Evolutionary conservation across 2,329 filamentous ascomycete genomes (phyloP).

Genomic region (Alternaria metachromatica): DNA sequence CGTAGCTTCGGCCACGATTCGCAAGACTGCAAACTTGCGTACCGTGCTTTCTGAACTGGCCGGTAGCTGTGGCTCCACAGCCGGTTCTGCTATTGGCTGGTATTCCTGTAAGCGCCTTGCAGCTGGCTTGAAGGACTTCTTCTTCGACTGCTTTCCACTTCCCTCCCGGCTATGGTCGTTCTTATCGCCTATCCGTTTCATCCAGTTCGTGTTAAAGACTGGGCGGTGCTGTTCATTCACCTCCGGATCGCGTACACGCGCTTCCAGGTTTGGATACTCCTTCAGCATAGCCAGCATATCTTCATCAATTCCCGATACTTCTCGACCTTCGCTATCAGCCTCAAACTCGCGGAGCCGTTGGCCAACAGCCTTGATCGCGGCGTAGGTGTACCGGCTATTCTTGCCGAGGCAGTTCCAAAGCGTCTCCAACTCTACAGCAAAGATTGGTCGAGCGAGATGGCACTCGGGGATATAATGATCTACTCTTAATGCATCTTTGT

Average conservation of each 20-base stretch:
- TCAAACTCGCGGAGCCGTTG: conserved; percentile 3
- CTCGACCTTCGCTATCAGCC: not conserved
- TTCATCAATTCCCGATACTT: not conserved
- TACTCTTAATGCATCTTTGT: conserved; percentile 26
- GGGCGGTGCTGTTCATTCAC: conserved; percentile 18
- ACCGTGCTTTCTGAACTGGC: not conserved
- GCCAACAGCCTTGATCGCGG: conserved; percentile 20
- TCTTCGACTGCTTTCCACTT: not conserved
- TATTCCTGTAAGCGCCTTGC: not conserved
- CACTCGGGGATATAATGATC: conserved; percentile 20
- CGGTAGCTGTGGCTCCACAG: not conserved
- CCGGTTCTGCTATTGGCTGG: too few relatives aligned
- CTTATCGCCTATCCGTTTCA: not conserved
- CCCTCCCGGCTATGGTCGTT: not conserved
- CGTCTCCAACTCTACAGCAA: conserved; percentile 19
- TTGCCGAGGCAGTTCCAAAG: conserved; percentile 31
- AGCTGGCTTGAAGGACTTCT: not conserved
- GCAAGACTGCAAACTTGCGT: not conserved
- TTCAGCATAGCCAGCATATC: conserved; percentile 15
- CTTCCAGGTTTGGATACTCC: conserved; percentile 5
- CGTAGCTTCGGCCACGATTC: not conserved
- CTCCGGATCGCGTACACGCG: conserved; percentile 12
- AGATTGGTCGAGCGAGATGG: conserved; percentile 23
- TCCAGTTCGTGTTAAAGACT: conserved; percentile 17
- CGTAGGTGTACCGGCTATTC: conserved; percentile 26